Conservation (phyloP, 768 basidiomycete genomes). For the Agrocybe pediades region DNA sequence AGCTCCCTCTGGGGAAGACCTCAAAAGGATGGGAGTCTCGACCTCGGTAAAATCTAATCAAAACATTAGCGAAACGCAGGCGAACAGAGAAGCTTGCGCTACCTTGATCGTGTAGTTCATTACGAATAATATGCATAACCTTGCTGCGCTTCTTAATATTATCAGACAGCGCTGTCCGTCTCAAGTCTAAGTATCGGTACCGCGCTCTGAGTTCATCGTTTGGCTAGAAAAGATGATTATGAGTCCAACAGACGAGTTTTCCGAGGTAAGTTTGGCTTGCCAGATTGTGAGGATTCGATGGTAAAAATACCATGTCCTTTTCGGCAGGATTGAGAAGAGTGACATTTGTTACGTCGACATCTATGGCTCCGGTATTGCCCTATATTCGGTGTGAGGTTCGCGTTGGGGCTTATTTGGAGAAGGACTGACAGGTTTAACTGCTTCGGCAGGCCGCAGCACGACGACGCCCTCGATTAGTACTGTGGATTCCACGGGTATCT, state of each 20-base stretch:
- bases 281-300: conserved; percentile 73
- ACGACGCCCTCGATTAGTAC: conserved; percentile 78
- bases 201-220: conserved; percentile 85
- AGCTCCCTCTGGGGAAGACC: conserved; percentile 93
- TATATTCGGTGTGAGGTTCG: conserved; percentile 28
- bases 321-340: conserved; percentile 81
- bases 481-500: conserved; percentile 75
- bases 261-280: conserved; percentile 45
- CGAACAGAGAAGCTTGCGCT: background rate
- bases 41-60: conserved; percentile 84
- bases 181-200: conserved; percentile 88
- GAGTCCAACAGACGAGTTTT: conserved; percentile 9
- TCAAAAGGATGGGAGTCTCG: conserved; percentile 88
- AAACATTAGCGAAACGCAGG: conserved; percentile 6
- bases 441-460: conserved; percentile 59
- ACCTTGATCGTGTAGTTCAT: conserved; percentile 76
- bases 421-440: conserved; percentile 58
- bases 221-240: conserved; percentile 55
- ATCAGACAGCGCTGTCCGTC: conserved; percentile 67
- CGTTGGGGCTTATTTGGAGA: conserved; percentile 16
- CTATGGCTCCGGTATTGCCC: conserved; percentile 74
- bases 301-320: conserved; percentile 76
- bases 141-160: conserved; percentile 83
- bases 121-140: conserved; percentile 79
- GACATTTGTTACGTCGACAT: conserved; percentile 72